phyloP scores from a whole-genome alignment of 768 basidiomycete species.

The Phallus indusiatus region DNA sequence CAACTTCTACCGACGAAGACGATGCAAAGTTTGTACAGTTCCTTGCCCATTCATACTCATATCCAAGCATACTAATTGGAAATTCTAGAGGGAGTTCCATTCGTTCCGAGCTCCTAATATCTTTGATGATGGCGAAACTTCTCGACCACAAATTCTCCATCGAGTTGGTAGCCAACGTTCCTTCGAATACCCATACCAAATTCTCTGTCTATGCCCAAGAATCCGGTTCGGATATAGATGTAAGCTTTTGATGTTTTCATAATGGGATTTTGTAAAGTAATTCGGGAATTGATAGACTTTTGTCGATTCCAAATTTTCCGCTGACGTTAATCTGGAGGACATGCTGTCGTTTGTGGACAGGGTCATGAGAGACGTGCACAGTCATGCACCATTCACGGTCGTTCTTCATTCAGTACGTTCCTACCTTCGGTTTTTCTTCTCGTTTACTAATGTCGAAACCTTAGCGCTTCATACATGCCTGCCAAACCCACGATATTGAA shows the following conservation, averaged over 20 bases:
- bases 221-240: slow-evolving; percentile 48
- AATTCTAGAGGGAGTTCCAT: slow-evolving; percentile 14
- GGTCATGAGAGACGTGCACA: slow-evolving; percentile 46
- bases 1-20: neutral
- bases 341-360: slow-evolving; percentile 23
- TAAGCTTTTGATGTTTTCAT: slow-evolving; percentile 19
- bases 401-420: slow-evolving; percentile 47
- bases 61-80: slow-evolving; percentile 23
- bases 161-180: slow-evolving; percentile 42
- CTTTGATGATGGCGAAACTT: slow-evolving; percentile 43
- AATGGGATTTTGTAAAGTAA: slow-evolving; percentile 3
- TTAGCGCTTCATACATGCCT: slow-evolving; percentile 51
- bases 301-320: slow-evolving; percentile 47
- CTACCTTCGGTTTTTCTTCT: neutral
- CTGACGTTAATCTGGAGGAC: slow-evolving; percentile 38
- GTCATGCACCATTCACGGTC: slow-evolving; percentile 49
- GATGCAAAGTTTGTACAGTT: slow-evolving; percentile 22
- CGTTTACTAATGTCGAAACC: neutral
- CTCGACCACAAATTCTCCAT: slow-evolving; percentile 43
- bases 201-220: slow-evolving; percentile 54
- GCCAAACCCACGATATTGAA: slow-evolving; percentile 53
- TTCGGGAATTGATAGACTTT: slow-evolving; percentile 3
- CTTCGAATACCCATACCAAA: slow-evolving; percentile 36
- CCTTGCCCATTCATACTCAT: slow-evolving; percentile 21
- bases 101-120: slow-evolving; percentile 38